Conservation (phyloP, 2,329 filamentous ascomycete species). For the Xylaria sp. region DNA sequence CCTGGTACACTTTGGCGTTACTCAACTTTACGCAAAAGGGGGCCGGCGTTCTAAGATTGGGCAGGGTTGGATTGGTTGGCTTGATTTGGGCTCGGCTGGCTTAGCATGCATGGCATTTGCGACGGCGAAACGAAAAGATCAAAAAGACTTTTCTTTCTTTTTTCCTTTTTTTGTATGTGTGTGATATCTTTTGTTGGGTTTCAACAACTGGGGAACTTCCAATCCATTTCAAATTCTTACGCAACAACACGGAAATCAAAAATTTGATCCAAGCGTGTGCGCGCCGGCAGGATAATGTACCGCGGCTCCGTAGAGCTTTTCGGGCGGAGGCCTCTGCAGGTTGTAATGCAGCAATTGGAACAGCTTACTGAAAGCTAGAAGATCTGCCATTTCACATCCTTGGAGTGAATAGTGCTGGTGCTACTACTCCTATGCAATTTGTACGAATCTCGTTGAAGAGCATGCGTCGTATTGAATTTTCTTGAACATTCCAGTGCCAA, state of each 20-base stretch:
- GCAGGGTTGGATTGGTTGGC: constrained; percentile 26
- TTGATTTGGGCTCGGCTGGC: constrained; percentile 23
- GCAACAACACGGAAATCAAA: constrained; percentile 12
- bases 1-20: constrained; percentile 49
- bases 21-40: constrained; percentile 51
- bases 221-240: constrained; percentile 30
- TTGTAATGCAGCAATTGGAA: constrained; percentile 8
- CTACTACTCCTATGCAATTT: neutral
- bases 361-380: constrained; percentile 2
- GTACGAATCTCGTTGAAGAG: neutral
- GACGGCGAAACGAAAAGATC: constrained; percentile 35
- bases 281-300: constrained; percentile 5
- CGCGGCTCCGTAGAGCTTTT: neutral
- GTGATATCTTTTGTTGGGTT: constrained; percentile 40
- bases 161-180: constrained; percentile 19
- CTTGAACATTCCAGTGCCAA: neutral
- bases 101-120: constrained; percentile 37
- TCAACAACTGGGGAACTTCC: constrained; percentile 43
- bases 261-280: constrained; percentile 20
- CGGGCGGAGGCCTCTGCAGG: neutral
- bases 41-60: constrained; percentile 45
- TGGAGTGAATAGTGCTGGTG: neutral
- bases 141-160: constrained; percentile 23
- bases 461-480: constrained; percentile 2
- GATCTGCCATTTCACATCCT: neutral